Percentiles rank a stretch among this genome's conserved stretches.
These are phyloP conservation scores for Scutellaria barbata DNA, from an alignment of 257 asterid species.

Conservation along the genomic window DNA sequence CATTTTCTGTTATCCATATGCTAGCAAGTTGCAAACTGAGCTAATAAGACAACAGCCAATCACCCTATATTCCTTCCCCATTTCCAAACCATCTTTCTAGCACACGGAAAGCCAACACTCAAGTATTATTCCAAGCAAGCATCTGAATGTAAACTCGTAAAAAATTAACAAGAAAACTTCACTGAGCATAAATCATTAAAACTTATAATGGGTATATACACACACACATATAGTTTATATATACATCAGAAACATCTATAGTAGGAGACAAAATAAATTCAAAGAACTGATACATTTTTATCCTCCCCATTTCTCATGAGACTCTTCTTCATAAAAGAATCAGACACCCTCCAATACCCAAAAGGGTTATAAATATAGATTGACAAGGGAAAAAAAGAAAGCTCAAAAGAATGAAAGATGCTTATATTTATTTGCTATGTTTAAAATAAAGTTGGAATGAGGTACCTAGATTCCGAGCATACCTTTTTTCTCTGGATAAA, in stretches of 20 bases:
- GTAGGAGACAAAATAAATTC: background rate
- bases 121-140: too few species aligned
- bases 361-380: background rate
- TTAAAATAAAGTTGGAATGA: background rate
- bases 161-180: background rate
- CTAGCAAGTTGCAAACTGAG: background rate
- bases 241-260: conserved; percentile 4
- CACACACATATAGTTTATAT: too few species aligned
- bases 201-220: too few species aligned
- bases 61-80: background rate
- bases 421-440: background rate
- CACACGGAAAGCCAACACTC: background rate
- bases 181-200: conserved; percentile 1
- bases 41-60: background rate
- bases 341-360: background rate
- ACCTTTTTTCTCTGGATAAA: conserved; percentile 5
- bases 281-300: background rate
- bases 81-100: conserved; percentile 2
- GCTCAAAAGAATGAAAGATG: background rate
- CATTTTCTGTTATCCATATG: background rate
- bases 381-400: background rate
- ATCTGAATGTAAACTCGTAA: too few species aligned
- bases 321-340: background rate
- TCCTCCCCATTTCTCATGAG: background rate
- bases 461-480: background rate